A percentile compares a stretch with the other conserved stretches of the same genome.
Evolutionary conservation across 176 grass and related monocot genomes (phyloP).

Genomic region (Puccinellia tenuiflora): DNA sequence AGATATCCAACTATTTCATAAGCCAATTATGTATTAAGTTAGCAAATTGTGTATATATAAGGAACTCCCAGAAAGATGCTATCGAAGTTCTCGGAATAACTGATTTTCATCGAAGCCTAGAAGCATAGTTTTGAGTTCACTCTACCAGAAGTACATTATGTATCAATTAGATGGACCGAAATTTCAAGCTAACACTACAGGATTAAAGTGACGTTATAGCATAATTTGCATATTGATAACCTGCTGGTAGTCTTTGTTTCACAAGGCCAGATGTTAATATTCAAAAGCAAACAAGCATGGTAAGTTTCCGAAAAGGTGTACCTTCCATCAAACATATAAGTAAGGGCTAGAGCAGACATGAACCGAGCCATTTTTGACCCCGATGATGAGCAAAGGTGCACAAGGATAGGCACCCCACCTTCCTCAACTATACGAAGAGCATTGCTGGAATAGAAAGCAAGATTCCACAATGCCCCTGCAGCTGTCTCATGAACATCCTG

Average conservation of each 20-base stretch:
- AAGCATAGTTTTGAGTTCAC: slow-evolving; percentile 8
- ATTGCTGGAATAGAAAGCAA: slow-evolving; percentile 94
- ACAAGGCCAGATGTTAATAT: background rate
- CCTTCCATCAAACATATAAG: slow-evolving; percentile 99
- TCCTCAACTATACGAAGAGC: slow-evolving; percentile 93
- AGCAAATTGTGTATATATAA: background rate
- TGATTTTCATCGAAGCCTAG: background rate
- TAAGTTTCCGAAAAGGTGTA: slow-evolving; percentile 19
- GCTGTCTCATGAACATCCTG: slow-evolving; percentile 99
- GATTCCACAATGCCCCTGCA: slow-evolving; percentile 99
- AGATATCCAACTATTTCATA: slow-evolving; percentile 1
- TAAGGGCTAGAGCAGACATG: slow-evolving; percentile 96
- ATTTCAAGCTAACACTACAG: slow-evolving; percentile 20
- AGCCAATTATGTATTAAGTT: background rate
- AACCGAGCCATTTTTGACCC: slow-evolving; percentile 97
- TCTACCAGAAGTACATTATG: background rate
- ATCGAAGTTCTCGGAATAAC: background rate
- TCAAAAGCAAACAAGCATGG: background rate
- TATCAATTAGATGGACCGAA: background rate
- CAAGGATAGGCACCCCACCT: slow-evolving; percentile 90
- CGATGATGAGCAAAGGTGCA: slow-evolving; percentile 86
- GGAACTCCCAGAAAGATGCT: background rate
- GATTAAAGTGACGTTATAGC: background rate
- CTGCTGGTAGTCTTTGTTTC: background rate
- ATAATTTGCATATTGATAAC: background rate